Evolutionary conservation across 2,329 filamentous ascomycete genomes (phyloP).

Genomic region (Pseudogymnoascus sp.): DNA sequence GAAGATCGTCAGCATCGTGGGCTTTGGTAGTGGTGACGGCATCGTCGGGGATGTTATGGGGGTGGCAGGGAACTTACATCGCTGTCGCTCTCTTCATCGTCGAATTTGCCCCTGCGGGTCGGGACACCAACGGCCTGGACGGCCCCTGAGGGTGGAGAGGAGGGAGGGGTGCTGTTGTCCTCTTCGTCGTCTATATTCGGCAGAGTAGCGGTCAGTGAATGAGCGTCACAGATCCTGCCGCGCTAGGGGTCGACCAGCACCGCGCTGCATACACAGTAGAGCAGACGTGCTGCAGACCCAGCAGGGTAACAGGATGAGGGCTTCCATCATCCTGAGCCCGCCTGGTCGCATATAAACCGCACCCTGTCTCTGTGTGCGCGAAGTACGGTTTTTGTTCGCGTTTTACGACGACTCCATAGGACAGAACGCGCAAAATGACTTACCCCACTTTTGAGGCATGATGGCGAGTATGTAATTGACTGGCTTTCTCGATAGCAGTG

Average conservation of each 20-base stretch:
- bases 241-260: background rate
- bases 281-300: background rate
- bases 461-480: constrained; percentile 13
- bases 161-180: constrained; percentile 45
- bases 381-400: background rate
- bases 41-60: background rate
- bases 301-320: background rate
- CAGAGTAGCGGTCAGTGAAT: constrained; percentile 25
- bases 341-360: background rate
- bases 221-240: background rate
- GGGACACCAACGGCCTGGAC: constrained; percentile 13
- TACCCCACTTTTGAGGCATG: constrained; percentile 31
- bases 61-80: constrained; percentile 51
- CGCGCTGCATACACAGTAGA: background rate
- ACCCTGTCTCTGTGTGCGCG: background rate
- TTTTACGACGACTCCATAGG: background rate
- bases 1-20: constrained; percentile 8
- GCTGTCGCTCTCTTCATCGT: constrained; percentile 77
- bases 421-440: constrained; percentile 21
- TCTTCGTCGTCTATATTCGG: constrained; percentile 29
- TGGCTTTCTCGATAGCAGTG: background rate
- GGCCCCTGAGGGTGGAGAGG: constrained; percentile 22
- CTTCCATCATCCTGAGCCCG: background rate
- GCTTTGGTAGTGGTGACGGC: background rate
- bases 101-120: constrained; percentile 57